Base-by-base conservation (phyloP, 257 asterid genomes). In the Vinca minor region DNA sequence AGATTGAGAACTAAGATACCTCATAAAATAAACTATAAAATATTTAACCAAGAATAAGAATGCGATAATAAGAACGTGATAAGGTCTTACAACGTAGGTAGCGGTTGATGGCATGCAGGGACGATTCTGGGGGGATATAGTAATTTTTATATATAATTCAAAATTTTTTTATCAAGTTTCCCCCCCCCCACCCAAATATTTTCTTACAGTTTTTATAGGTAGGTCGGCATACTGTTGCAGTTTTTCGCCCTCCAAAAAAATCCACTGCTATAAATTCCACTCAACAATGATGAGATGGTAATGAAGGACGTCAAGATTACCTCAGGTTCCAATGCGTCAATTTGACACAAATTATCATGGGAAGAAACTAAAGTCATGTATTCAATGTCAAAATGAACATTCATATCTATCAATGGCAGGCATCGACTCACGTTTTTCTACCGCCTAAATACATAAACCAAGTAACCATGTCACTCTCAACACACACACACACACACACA, bases 291-390 rank as follows among this genome's bases (percentile, higher is more conserved):
- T 46, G 95, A 80, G 68, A 87, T 82, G 17, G 95, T 91, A 50
- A 87, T 79, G 71, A 87, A 79, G 34, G 87, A 80, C 85, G 84
- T 82, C 44, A 89, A 82, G 69, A 82, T 77, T 61, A 81, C 89
- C 75, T 87, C 95, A 62, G 95, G 95, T 66, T 87, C 91, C 62
- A 81, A 81, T 77, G 76, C 87, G 65, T 84, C 95, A 56, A 87
- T 78, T 71, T 84, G 95, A 58, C 86, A 76, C 95, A 91, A 87
- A 67, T 80, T 82, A 70, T 48, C 72, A 71, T 87, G 92, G 68
- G 89, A 64, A 79, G 77, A 81, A 81, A 50, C 88, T 85, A 59
- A 85, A 65, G 45, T 87, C 93, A 93, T 87, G 87, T 63, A 69
- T 55, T 73, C 70, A 49, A 23, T 61, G 74, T 34, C 46, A 49